Conservation (phyloP, 2,329 filamentous ascomycete species). For the Ascochyta clinopodiicola region DNA sequence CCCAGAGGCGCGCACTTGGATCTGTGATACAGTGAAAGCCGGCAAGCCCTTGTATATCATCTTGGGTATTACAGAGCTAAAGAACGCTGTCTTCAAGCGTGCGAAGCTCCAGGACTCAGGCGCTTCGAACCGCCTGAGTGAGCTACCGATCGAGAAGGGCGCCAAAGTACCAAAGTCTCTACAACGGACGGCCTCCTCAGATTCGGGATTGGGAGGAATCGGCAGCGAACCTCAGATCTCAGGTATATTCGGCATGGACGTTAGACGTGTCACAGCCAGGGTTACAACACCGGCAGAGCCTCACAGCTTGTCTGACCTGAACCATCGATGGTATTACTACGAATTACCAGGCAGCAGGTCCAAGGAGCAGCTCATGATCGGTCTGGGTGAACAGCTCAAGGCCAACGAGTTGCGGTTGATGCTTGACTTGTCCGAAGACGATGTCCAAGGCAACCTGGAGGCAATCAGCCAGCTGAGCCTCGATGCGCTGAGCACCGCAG, state of each 20-base stretch:
- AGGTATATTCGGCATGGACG: slow-evolving; percentile 48
- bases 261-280: slow-evolving; percentile 38
- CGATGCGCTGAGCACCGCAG: slow-evolving; percentile 44
- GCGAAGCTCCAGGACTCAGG: slow-evolving; percentile 46
- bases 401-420: slow-evolving; percentile 47
- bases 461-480: slow-evolving; percentile 48
- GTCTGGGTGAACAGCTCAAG: slow-evolving; percentile 42
- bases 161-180: slow-evolving; percentile 43
- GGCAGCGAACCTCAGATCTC: slow-evolving; percentile 42
- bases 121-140: slow-evolving; percentile 43
- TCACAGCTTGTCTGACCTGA: slow-evolving; percentile 41
- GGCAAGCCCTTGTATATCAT: slow-evolving; percentile 44
- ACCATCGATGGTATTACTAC: slow-evolving; percentile 46
- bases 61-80: slow-evolving; percentile 47
- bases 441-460: slow-evolving; percentile 44
- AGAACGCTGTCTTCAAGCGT: slow-evolving; percentile 47
- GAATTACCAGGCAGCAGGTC: slow-evolving; percentile 33
- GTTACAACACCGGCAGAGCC: slow-evolving; percentile 44
- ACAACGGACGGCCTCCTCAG: slow-evolving; percentile 22
- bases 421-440: slow-evolving; percentile 46
- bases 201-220: slow-evolving; percentile 37
- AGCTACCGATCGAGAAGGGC: slow-evolving; percentile 40
- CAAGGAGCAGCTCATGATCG: slow-evolving; percentile 47
- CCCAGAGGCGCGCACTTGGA: slow-evolving; percentile 43
- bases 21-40: slow-evolving; percentile 35